These are phyloP conservation scores for Fusarium incarnatum DNA, from an alignment of 2,329 filamentous ascomycete genomes.

Conservation along the genomic window DNA sequence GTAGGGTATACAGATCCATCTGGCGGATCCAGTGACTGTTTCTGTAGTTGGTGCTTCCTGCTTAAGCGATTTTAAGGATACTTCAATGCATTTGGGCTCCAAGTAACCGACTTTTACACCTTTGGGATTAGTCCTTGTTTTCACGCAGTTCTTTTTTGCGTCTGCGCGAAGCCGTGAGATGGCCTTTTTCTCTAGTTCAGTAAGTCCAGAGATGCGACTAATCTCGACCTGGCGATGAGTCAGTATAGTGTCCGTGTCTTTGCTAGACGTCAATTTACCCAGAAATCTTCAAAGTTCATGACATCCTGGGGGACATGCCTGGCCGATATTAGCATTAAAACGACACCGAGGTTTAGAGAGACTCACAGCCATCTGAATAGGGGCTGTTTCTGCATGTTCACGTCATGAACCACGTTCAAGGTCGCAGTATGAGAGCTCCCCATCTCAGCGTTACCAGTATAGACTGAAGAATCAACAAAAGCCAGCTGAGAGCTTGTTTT, in stretches of 20 bases:
- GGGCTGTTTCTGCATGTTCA: constrained; percentile 48
- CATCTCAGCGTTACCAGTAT: constrained; percentile 54
- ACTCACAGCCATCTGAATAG: constrained; percentile 58
- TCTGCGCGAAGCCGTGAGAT: constrained; percentile 53
- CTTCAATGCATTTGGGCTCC: constrained; percentile 56
- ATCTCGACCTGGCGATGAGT: constrained; percentile 49
- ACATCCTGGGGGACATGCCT: constrained; percentile 55
- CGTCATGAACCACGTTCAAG: constrained; percentile 53
- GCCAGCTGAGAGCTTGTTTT: constrained; percentile 34
- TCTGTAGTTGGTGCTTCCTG: constrained; percentile 31
- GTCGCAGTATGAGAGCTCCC: constrained; percentile 52
- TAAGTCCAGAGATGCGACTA: constrained; percentile 50
- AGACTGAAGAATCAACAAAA: constrained; percentile 51
- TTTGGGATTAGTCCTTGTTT: constrained; percentile 52
- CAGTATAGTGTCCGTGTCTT: neutral
- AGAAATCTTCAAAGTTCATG: constrained; percentile 58
- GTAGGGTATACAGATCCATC: constrained; percentile 61
- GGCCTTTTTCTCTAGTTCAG: constrained; percentile 50
- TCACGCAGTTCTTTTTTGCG: constrained; percentile 54
- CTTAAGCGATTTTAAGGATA: constrained; percentile 47
- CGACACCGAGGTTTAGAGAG: too few species aligned
- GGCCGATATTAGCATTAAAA: constrained; percentile 26
- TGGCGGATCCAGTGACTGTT: constrained; percentile 35
- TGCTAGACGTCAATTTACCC: constrained; percentile 43
- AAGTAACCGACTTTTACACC: constrained; percentile 56